A percentile compares a stretch with the other conserved stretches of the same genome.
phyloP scores from a whole-genome alignment of 1,139 yeast genomes.

The Fermentozyma sake region DNA sequence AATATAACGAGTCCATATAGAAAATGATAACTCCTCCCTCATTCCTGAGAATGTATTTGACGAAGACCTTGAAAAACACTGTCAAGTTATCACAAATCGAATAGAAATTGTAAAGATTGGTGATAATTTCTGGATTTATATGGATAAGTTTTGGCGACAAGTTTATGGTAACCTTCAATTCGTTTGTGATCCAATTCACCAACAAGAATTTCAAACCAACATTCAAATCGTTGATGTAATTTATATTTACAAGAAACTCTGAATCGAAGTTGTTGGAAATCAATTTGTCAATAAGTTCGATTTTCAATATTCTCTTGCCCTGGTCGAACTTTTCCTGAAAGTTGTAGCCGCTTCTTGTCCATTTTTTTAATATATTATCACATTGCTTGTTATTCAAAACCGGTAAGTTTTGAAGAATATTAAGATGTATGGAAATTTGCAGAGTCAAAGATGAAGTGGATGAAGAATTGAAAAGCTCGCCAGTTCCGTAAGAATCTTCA shows the following conservation, averaged over 20 bases:
- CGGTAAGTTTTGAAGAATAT: slow-evolving; percentile 52
- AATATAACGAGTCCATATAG: slow-evolving; percentile 38
- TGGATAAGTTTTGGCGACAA: slow-evolving; percentile 36
- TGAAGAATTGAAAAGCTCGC: no score
- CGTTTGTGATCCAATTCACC: slow-evolving; percentile 41
- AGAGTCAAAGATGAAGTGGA: no score
- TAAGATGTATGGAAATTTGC: no score
- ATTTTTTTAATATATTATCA: slow-evolving; percentile 43
- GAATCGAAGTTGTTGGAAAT: slow-evolving; percentile 15
- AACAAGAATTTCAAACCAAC: slow-evolving; percentile 43
- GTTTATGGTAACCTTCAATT: slow-evolving; percentile 27
- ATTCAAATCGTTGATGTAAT: slow-evolving; percentile 17
- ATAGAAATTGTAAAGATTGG: slow-evolving; percentile 31
- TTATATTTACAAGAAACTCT: slow-evolving; percentile 9
- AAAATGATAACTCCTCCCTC: slow-evolving; percentile 40
- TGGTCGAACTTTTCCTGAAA: slow-evolving; percentile 28
- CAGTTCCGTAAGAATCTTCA: neutral
- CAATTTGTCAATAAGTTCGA: slow-evolving; percentile 19
- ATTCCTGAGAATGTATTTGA: slow-evolving; percentile 34
- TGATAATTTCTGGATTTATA: slow-evolving; percentile 29
- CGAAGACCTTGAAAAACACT: slow-evolving; percentile 38
- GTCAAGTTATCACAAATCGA: slow-evolving; percentile 32
- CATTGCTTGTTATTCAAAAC: slow-evolving; percentile 47
- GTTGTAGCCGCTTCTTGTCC: slow-evolving; percentile 30
- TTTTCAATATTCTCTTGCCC: slow-evolving; percentile 24